These are phyloP conservation scores for Magnusiomyces magnusii DNA, from an alignment of 1,139 yeast genomes.

Conservation along the genomic window DNA sequence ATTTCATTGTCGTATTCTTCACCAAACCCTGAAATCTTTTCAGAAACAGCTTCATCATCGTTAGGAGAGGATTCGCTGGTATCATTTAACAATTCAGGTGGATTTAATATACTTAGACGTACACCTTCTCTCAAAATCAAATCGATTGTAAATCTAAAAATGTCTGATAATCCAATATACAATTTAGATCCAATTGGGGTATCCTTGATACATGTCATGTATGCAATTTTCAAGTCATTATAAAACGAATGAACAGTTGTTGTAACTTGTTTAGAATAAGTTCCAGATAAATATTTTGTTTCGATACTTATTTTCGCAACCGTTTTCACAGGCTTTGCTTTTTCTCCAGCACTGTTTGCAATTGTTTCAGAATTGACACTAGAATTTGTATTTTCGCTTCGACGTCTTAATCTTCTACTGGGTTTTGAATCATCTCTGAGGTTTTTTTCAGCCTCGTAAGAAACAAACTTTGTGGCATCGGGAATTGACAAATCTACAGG, in stretches of 20 bases:
- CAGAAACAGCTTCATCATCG: conserved; percentile 20
- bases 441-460: conserved; percentile 4
- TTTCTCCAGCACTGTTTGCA: background rate
- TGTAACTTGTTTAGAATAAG: conserved; percentile 11
- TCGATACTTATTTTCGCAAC: conserved; percentile 10
- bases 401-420: conserved; percentile 2
- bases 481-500: conserved; percentile 13
- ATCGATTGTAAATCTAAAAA: conserved; percentile 64
- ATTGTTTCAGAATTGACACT: background rate
- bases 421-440: conserved; percentile 3
- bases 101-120: conserved; percentile 37
- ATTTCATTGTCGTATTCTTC: conserved; percentile 33
- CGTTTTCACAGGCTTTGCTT: conserved; percentile 5
- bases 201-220: conserved; percentile 44
- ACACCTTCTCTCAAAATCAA: conserved; percentile 63
- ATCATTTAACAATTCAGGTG: conserved; percentile 20
- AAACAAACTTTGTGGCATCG: conserved; percentile 8
- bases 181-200: conserved; percentile 48
- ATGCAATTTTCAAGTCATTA: conserved; percentile 66
- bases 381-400: background rate
- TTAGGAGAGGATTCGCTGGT: conserved; percentile 13
- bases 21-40: conserved; percentile 21
- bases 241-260: conserved; percentile 35
- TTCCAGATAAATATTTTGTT: conserved; percentile 11
- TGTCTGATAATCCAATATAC: conserved; percentile 56